Base-by-base conservation (phyloP, 441 rosid species). In the California macrophylla region DNA sequence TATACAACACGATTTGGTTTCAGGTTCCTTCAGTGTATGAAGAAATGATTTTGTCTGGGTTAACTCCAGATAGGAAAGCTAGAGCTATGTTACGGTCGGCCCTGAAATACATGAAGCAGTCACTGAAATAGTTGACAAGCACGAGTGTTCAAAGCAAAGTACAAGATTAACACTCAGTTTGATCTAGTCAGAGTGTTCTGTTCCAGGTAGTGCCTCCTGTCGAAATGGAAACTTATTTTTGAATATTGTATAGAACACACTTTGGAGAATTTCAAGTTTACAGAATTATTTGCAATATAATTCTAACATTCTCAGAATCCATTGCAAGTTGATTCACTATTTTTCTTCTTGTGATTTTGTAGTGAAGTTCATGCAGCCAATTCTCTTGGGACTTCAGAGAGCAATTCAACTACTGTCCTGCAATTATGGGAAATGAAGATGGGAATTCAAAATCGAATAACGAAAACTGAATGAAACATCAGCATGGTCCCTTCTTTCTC, bases 71-170 rank as follows among this genome's bases (percentile, higher is more conserved):
- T 74, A 84, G 86, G 71, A 94, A 92, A 83, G 94, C 99, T 68
- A 85, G 92, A 83, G 92, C 91, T 25, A 94, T 94, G 99, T 77
- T 94, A 67, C 92, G 99, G 23, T 90, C 97, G 75, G 99, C 96
- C 78, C 76, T 94, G 68, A 89, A 82, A 84, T 92, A 89, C 82
- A 85, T 90, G 97, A 94, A 83, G 80, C 96, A 88, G 79, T 71
- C 85, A 23, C 75, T 94, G 75, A 81, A 68, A 54, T 83, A 82
- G 69, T 74, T 71, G 45, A 68, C 18, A 26, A 58, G 42, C 66
- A 38, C 30, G 21, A 61, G 21, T 56, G 42, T 64, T 71, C 67
- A 66, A 62, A 66, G 71, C 66, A 28, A 66, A 60, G 45, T 23
- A 9, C 40, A 42, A 63, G 30, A 67, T 60, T 21, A 52, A 54